Evolutionary conservation across 768 basidiomycete genomes (phyloP).

Genomic region (Filobasidium wieringae): DNA sequence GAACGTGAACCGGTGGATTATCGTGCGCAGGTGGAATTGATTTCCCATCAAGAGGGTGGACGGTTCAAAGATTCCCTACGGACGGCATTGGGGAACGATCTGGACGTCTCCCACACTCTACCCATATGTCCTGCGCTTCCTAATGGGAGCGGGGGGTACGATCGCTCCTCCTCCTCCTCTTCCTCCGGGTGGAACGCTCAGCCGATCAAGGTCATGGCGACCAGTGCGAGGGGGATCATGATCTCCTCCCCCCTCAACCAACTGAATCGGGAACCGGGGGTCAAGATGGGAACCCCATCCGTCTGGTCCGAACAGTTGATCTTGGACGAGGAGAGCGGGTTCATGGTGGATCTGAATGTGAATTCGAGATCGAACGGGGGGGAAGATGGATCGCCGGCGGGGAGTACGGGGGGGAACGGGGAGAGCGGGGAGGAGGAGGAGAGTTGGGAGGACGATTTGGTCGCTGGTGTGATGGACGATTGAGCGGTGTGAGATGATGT

Average conservation of each 20-base stretch:
- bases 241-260: background rate
- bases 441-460: background rate
- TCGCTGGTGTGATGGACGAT: background rate
- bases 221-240: background rate
- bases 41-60: background rate
- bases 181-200: background rate
- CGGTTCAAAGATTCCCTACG: background rate
- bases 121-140: background rate
- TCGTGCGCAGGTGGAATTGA: background rate
- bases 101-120: background rate
- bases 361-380: too few species aligned
- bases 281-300: too few species aligned
- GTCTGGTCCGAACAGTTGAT: background rate
- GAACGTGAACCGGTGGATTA: background rate
- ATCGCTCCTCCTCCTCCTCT: too few species aligned
- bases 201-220: background rate
- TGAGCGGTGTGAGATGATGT: background rate
- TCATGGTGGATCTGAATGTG: background rate
- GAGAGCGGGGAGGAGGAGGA: too few species aligned
- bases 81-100: background rate
- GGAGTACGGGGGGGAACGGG: too few species aligned
- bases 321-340: background rate
- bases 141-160: background rate
- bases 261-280: too few species aligned
- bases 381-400: too few species aligned